Base-by-base conservation (phyloP, 345 rosid genomes). In the Tarenaya hassleriana region DNA sequence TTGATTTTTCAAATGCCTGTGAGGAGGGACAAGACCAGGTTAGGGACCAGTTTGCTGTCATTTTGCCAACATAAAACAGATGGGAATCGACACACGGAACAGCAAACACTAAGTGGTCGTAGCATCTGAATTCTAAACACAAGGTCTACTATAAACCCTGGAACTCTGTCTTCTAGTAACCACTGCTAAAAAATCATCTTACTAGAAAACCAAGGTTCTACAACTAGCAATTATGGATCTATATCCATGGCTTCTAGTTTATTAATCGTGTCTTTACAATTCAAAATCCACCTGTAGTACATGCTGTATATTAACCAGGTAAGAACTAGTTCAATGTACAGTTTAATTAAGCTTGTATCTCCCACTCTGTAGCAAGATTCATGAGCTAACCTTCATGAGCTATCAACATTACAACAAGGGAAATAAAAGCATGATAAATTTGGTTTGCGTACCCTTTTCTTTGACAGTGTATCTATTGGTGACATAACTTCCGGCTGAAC, bases 401-500 rank as follows among this genome's bases (percentile, higher is more conserved):
- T 41, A 41, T 8, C 46, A 41, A 41, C 18, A 1, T 16, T 1
- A 41, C 13, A 41, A 41, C n/a, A 41, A 41, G 1, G 18, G 14
- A 41, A n/a, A 41, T 41, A 13, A 10, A 41, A 41, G 14, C 5
- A 5, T 24, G 29, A 29, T 8, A 4, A 4, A 63, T 15, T 14
- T 18, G 18, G 46, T 47, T 10, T 11, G 57, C 67, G 7, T 44
- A 81, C 95, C 79, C 52, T 73, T 70, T 86, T 86, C 81, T 83
- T 90, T 19, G 97, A 86, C 57, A 90, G 55, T 37, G 97, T 84
- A 72, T 86, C 91, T 16, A 86, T 66, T 0, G 98, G 95, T 48
- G 91, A 78, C 97, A 88, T 92, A 33, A 88, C 76, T 69, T 83
- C 77, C 6, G 98, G 98, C 70, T 82, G 91, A 44, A 81, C 91